These are phyloP conservation scores for Botrytis pseudocinerea DNA, from an alignment of 2,329 filamentous ascomycete species.

Conservation along the genomic window DNA sequence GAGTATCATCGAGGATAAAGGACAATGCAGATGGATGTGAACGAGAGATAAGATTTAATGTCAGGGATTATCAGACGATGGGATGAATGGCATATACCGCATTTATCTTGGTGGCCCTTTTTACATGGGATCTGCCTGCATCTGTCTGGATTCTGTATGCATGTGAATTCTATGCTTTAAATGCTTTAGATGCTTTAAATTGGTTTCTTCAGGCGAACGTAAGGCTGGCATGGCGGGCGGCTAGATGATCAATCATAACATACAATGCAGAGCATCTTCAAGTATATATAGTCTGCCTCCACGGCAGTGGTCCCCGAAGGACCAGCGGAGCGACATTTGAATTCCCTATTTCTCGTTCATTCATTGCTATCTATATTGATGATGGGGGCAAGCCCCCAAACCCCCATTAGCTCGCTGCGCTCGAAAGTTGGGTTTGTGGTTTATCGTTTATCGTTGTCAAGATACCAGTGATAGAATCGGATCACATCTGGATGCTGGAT, in stretches of 20 bases:
- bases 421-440: not conserved
- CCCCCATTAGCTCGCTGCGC: not conserved
- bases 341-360: not conserved
- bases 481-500: not conserved
- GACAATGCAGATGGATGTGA: not conserved
- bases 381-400: not conserved
- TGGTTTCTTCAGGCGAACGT: not conserved
- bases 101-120: not conserved
- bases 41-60: not conserved
- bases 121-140: not conserved
- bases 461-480: not conserved
- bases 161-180: not conserved
- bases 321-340: not conserved
- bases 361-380: not conserved
- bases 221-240: not conserved
- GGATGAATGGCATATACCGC: not conserved
- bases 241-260: not conserved
- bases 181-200: not conserved
- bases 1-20: too few species aligned
- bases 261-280: not conserved
- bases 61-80: not conserved
- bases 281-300: slow-evolving; percentile 1
- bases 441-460: not conserved
- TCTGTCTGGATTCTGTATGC: not conserved
- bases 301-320: not conserved